These are phyloP conservation scores for Antrodiella citrinella DNA, from an alignment of 768 basidiomycete species.

Conservation along the genomic window DNA sequence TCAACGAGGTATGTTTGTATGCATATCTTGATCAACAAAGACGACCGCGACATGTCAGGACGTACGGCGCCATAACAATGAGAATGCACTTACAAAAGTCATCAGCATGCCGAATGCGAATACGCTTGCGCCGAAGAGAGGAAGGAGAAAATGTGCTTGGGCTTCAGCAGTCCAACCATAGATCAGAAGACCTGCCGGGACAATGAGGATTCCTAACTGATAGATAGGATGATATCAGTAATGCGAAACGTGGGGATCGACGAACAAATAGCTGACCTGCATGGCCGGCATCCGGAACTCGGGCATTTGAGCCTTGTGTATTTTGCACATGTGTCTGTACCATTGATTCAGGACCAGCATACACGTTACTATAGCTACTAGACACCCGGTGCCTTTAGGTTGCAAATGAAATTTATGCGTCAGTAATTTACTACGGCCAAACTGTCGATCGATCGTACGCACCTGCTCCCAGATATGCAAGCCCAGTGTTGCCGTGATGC, in stretches of 20 bases:
- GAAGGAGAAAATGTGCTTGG: constrained; percentile 33
- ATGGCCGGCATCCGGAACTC: constrained; percentile 7
- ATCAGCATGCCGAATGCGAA: constrained; percentile 46
- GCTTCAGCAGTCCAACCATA: constrained; percentile 62
- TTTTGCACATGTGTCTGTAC: constrained; percentile 5
- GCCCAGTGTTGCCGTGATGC: constrained; percentile 3
- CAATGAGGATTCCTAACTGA: constrained; percentile 35
- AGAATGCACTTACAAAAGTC: constrained; percentile 61
- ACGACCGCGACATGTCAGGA: neutral
- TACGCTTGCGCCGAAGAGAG: constrained; percentile 5
- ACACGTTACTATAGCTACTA: constrained; percentile 1
- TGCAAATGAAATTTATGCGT: too few relatives aligned
- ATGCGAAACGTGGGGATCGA: neutral
- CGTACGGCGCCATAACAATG: too few relatives aligned
- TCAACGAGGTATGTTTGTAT: constrained; percentile 67
- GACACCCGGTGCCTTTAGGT: constrained; percentile 2
- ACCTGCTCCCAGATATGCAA: constrained; percentile 7
- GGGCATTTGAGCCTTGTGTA: constrained; percentile 3
- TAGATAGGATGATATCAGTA: neutral
- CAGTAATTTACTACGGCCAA: too few relatives aligned
- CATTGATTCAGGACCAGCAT: constrained; percentile 3
- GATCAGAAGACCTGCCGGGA: constrained; percentile 63
- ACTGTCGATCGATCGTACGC: too few relatives aligned
- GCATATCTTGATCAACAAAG: constrained; percentile 14
- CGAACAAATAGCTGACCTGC: neutral